Percentiles rank a stretch among this genome's conserved stretches.
Evolutionary conservation across 1,284 basidiomycete genomes (phyloP).

Genomic region (Fistulinella cinereoalba): DNA sequence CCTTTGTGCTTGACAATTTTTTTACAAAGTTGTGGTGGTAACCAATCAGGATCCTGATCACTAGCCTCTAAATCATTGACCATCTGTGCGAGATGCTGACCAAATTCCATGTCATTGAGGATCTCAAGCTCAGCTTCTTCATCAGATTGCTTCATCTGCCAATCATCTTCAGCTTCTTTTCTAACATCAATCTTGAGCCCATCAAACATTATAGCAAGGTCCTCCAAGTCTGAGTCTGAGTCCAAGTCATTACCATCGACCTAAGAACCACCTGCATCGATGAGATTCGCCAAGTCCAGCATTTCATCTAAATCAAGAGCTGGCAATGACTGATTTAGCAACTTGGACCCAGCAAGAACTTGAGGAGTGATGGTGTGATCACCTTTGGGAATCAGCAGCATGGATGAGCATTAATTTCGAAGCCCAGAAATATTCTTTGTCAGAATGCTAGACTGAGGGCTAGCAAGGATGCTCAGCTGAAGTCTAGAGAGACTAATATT

Average conservation of each 20-base stretch:
- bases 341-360: no score
- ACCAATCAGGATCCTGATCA: neutral
- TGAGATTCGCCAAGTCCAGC: neutral
- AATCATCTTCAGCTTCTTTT: no score
- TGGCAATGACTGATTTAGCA: no score
- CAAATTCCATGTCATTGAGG: neutral
- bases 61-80: neutral
- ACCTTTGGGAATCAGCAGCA: no score
- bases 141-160: neutral
- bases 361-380: no score
- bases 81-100: neutral
- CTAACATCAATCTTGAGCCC: neutral
- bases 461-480: no score
- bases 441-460: no score
- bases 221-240: no score
- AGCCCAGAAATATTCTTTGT: no score
- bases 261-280: neutral
- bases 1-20: neutral
- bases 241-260: neutral
- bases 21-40: neutral
- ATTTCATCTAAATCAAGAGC: neutral
- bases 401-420: no score
- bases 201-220: neutral
- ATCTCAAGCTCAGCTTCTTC: neutral
- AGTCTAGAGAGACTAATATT: no score